Evolutionary conservation across 495 filamentous ascomycete genomes (phyloP).

Genomic region (Aspergillus hancockii): DNA sequence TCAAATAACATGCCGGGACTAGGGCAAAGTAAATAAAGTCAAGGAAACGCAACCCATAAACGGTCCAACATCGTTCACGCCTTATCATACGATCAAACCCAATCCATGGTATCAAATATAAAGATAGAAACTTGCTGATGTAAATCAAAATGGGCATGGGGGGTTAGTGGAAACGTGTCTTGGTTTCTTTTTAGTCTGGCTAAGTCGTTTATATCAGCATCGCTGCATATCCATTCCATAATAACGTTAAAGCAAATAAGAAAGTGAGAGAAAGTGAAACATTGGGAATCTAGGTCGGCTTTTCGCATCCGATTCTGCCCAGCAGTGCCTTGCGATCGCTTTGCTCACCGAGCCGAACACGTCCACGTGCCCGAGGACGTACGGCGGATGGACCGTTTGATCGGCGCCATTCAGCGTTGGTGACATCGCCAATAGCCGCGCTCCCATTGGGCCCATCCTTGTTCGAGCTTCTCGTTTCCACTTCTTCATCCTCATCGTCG

Average conservation of each 20-base stretch:
- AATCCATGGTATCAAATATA: slow-evolving; percentile 23
- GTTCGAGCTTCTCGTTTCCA: slow-evolving; percentile 43
- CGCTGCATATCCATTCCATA: slow-evolving; percentile 17
- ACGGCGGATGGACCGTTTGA: slow-evolving; percentile 35
- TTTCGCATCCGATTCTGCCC: slow-evolving; percentile 74
- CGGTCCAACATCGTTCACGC: slow-evolving; percentile 2
- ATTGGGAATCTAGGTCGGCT: slow-evolving; percentile 40
- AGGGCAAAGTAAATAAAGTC: slow-evolving; percentile 7
- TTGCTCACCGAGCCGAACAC: slow-evolving; percentile 64
- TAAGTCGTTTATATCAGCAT: slow-evolving; percentile 15
- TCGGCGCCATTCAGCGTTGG: slow-evolving; percentile 46
- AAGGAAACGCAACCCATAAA: slow-evolving; percentile 5
- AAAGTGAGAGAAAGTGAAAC: slow-evolving; percentile 12
- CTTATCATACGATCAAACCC: slow-evolving; percentile 10
- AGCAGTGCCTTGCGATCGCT: slow-evolving; percentile 73
- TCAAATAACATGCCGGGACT: slow-evolving; percentile 2
- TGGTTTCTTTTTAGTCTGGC: not conserved
- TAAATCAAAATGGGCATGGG: slow-evolving; percentile 1
- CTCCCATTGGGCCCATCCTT: slow-evolving; percentile 31
- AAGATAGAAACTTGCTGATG: slow-evolving; percentile 6
- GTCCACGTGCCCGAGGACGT: slow-evolving; percentile 38
- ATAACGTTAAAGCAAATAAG: slow-evolving; percentile 13
- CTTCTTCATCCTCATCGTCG: slow-evolving; percentile 75
- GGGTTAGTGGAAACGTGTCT: not conserved
- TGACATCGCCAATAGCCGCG: slow-evolving; percentile 31